A percentile compares a stretch with the other conserved stretches of the same genome.
phyloP scores from a whole-genome alignment of 495 filamentous ascomycete species.

The Cenococcum geophilum region DNA sequence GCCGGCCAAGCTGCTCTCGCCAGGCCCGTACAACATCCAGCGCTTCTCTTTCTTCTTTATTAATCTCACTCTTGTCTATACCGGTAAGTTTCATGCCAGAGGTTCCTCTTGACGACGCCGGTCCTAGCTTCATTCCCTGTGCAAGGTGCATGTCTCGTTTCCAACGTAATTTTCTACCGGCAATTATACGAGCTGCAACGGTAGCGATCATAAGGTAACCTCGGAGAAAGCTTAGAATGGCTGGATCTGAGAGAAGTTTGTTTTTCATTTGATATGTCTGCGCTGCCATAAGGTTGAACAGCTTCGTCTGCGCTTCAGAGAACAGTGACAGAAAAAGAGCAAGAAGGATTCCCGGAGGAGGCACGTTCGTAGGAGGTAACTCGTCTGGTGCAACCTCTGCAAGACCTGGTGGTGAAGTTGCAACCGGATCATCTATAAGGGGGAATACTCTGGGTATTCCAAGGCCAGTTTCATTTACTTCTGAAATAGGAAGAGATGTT shows the following conservation, averaged over 20 bases:
- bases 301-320: constrained; percentile 40
- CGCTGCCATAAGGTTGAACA: constrained; percentile 35
- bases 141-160: constrained; percentile 78
- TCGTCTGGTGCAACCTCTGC: constrained; percentile 24
- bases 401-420: constrained; percentile 5
- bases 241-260: constrained; percentile 50
- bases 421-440: background rate
- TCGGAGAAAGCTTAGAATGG: constrained; percentile 49
- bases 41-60: constrained; percentile 81
- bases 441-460: constrained; percentile 2
- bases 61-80: constrained; percentile 69
- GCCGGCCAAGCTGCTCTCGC: constrained; percentile 58
- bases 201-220: constrained; percentile 44
- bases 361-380: constrained; percentile 76
- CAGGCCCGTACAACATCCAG: constrained; percentile 69
- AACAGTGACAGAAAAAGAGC: constrained; percentile 64
- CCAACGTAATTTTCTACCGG: constrained; percentile 81
- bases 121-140: constrained; percentile 81
- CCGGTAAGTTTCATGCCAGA: constrained; percentile 86
- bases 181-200: constrained; percentile 72
- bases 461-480: background rate
- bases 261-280: constrained; percentile 40
- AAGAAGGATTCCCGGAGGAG: constrained; percentile 78
- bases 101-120: constrained; percentile 49
- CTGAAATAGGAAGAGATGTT: constrained; percentile 18